A percentile compares a stretch with the other conserved stretches of the same genome.
These are phyloP conservation scores for Earliella scabrosa DNA, from an alignment of 1,284 basidiomycete species.

Conservation along the genomic window DNA sequence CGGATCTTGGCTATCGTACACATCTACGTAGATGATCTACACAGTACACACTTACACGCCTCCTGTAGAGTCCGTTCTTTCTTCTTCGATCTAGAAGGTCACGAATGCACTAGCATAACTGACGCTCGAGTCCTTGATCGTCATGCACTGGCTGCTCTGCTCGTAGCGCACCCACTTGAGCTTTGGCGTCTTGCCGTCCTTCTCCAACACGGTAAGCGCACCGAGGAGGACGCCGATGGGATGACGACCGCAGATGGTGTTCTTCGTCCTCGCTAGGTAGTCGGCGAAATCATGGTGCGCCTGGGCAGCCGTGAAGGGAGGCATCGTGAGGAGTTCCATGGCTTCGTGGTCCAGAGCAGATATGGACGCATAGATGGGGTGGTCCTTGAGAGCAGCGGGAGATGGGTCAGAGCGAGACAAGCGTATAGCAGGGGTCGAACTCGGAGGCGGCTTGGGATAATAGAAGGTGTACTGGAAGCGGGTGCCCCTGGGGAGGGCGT, in stretches of 20 bases:
- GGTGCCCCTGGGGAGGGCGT: conserved; percentile 68
- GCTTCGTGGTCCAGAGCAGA: conserved; percentile 77
- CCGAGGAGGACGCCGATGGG: conserved; percentile 93
- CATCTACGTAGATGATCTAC: too few species aligned
- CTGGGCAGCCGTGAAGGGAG: conserved; percentile 52
- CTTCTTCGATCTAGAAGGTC: conserved; percentile 54
- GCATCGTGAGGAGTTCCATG: conserved; percentile 72
- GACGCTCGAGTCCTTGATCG: conserved; percentile 83
- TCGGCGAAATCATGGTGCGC: conserved; percentile 71
- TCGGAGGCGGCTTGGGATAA: conserved; percentile 70
- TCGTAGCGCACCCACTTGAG: conserved; percentile 89
- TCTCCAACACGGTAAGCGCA: conserved; percentile 69
- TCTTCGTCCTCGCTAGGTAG: conserved; percentile 85
- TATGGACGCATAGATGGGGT: conserved; percentile 76
- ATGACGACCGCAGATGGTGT: conserved; percentile 97
- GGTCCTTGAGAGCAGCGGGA: conserved; percentile 41
- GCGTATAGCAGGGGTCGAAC: conserved; percentile 49
- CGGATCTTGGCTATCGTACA: conserved; percentile 12
- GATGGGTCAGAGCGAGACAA: conserved; percentile 52
- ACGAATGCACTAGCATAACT: conserved; percentile 94
- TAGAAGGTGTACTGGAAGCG: conserved; percentile 94
- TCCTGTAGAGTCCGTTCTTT: too few species aligned
- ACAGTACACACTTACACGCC: too few species aligned
- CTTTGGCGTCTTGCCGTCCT: conserved; percentile 44
- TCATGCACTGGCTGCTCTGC: conserved; percentile 83